Evolutionary conservation across 306 rosid species (phyloP).

Genomic region (Psophocarpus tetragonolobus): DNA sequence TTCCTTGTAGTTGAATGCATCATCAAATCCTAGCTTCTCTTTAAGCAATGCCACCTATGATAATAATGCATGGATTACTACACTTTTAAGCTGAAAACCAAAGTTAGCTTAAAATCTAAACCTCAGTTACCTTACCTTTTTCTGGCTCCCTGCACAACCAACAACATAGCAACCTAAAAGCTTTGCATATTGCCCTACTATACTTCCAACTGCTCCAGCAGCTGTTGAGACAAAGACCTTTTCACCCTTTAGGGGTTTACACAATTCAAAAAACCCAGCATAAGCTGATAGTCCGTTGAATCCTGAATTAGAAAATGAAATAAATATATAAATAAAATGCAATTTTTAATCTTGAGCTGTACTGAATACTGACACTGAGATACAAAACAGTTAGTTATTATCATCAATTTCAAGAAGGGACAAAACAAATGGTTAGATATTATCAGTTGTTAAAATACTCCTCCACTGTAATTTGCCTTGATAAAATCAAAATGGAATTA

Average conservation of each 20-base stretch:
- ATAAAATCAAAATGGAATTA: neutral
- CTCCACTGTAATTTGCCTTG: neutral
- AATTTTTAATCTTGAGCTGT: neutral
- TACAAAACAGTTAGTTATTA: neutral
- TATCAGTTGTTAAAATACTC: neutral
- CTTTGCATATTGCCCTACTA: conserved; percentile 78
- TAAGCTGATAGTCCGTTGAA: conserved; percentile 73
- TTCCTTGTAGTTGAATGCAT: conserved; percentile 83
- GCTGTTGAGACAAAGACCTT: conserved; percentile 82
- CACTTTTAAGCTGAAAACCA: neutral
- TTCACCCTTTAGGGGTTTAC: conserved; percentile 67
- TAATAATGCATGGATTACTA: neutral
- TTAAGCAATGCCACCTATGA: conserved; percentile 62
- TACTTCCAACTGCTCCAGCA: conserved; percentile 63
- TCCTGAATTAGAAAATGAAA: conserved; percentile 30
- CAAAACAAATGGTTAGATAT: neutral
- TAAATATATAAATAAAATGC: neutral
- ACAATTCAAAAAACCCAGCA: conserved; percentile 64
- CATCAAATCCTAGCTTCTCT: conserved; percentile 69
- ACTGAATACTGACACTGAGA: neutral
- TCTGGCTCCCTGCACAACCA: conserved; percentile 65
- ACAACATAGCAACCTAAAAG: conserved; percentile 80
- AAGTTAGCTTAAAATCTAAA: neutral
- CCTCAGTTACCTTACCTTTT: conserved; percentile 51
- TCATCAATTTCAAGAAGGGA: neutral